Evolutionary conservation across 208 protist species (phyloP).

Genomic region (Leishmania braziliensis): DNA sequence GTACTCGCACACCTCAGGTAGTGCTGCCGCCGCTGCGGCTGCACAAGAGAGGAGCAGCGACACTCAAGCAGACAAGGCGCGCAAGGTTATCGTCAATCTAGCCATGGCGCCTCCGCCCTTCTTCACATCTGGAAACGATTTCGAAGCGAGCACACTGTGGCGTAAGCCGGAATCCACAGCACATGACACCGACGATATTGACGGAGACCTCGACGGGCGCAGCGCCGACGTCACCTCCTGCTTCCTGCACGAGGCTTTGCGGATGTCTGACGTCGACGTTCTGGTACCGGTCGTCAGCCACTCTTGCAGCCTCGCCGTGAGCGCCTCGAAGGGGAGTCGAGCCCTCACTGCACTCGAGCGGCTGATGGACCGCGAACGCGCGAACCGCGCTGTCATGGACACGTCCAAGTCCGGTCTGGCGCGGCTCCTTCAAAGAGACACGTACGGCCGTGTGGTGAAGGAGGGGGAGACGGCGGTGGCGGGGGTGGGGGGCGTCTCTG

Average conservation of each 20-base stretch:
- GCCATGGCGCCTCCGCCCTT: constrained; percentile 54
- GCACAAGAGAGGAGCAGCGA: neutral
- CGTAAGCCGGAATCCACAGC: too few relatives aligned
- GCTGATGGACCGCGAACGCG: constrained; percentile 61
- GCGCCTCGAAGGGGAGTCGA: constrained; percentile 59
- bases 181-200: constrained; percentile 9
- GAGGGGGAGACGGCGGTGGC: constrained; percentile 22
- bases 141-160: constrained; percentile 29
- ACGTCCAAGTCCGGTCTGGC: constrained; percentile 70
- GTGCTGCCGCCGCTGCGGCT: neutral
- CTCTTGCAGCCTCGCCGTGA: constrained; percentile 48
- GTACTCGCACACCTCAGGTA: neutral
- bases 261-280: constrained; percentile 56
- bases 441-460: constrained; percentile 15
- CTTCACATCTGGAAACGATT: constrained; percentile 71
- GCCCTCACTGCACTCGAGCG: constrained; percentile 51
- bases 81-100: constrained; percentile 32
- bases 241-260: constrained; percentile 24
- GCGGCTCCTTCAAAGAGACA: constrained; percentile 57
- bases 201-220: constrained; percentile 9
- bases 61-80: constrained; percentile 7
- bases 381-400: constrained; percentile 68
- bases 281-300: constrained; percentile 72
- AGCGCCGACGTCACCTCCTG: neutral
- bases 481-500: neutral